Evolutionary conservation across 352 stramenopile species (phyloP), one percentile per base, ranked within the genome.

Genomic region (Plasmopara muralis): DNA sequence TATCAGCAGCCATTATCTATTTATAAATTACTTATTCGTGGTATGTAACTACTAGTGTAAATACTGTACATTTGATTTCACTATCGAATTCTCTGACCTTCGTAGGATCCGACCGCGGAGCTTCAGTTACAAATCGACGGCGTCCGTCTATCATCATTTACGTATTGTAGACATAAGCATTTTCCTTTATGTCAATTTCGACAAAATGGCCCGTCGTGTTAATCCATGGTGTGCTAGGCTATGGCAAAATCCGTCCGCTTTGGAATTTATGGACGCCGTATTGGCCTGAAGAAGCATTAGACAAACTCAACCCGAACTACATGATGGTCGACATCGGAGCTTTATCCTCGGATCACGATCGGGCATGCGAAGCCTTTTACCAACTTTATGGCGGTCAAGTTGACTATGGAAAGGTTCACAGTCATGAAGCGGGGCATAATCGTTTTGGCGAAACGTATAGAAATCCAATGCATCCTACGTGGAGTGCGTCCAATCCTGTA

Each of bases 171-270:
- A 25, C 20, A 25, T 25, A 3, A 25, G 20, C 3, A 25, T 3
- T 3, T 25, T 25, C 3, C 3, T 25, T 25, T 25, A 25, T 25
- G 20, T 25, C 20, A 25, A 25, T 1, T 25, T 38, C 33, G 33
- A 85, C 72, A n/a, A 71, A 59, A 50, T 64, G 57, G 34, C 74
- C 77, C 0, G 75, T 84, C 9, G 73, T 87, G 30, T 52, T 89
- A 34, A 74, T 89, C 37, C 75, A 89, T 48, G 72, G 75, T 15
- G 63, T 81, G 35, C 79, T 86, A 46, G 77, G 75, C 2, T 84
- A 83, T 52, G 73, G 77, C 9, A 58, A 38, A 28, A 48, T 25
- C n/a, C 56, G 57, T 14, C 77, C 77, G 14, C 28, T 83, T 2
- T 85, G 70, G 70, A 76, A 72, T 54, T 43, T 12, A 9, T 70